These are phyloP conservation scores for Pestalotiopsis fici DNA, from an alignment of 2,329 filamentous ascomycete species.

Conservation along the genomic window DNA sequence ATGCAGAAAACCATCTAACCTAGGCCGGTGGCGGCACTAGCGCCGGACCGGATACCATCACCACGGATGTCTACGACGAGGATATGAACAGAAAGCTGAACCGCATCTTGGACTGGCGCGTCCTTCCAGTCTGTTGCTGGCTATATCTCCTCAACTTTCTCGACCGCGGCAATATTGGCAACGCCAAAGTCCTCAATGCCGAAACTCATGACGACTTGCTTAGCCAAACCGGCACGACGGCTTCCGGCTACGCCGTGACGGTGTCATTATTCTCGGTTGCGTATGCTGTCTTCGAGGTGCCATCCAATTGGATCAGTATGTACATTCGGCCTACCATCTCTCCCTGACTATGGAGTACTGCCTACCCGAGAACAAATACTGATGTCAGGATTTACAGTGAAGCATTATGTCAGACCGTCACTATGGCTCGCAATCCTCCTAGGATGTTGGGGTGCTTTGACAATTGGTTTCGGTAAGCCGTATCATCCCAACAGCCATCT, in stretches of 20 bases:
- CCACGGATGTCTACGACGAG: slow-evolving; percentile 14
- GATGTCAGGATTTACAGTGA: slow-evolving; percentile 39
- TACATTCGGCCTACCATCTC: not conserved
- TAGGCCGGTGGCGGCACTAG: not conserved
- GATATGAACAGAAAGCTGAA: slow-evolving; percentile 19
- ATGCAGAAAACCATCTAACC: not conserved
- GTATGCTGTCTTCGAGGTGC: slow-evolving; percentile 62
- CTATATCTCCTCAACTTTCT: slow-evolving; percentile 58
- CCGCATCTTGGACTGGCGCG: slow-evolving; percentile 30
- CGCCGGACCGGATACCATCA: not conserved
- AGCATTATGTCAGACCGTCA: slow-evolving; percentile 57
- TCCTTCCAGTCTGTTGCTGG: slow-evolving; percentile 51
- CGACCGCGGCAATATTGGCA: slow-evolving; percentile 50
- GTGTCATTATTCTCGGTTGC: slow-evolving; percentile 65
- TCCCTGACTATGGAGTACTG: too few species aligned
- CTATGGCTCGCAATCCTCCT: slow-evolving; percentile 67
- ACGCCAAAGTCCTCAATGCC: slow-evolving; percentile 47
- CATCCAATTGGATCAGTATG: slow-evolving; percentile 59
- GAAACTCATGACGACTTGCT: slow-evolving; percentile 41
- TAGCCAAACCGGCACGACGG: slow-evolving; percentile 33
- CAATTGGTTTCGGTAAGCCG: slow-evolving; percentile 17
- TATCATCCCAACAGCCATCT: not conserved
- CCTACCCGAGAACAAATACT: not conserved
- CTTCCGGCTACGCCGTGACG: slow-evolving; percentile 57
- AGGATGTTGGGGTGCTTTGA: slow-evolving; percentile 34